Percentiles rank a stretch among this genome's conserved stretches.
phyloP scores from a whole-genome alignment of 306 rosid species.

The Abrus pulchellus region DNA sequence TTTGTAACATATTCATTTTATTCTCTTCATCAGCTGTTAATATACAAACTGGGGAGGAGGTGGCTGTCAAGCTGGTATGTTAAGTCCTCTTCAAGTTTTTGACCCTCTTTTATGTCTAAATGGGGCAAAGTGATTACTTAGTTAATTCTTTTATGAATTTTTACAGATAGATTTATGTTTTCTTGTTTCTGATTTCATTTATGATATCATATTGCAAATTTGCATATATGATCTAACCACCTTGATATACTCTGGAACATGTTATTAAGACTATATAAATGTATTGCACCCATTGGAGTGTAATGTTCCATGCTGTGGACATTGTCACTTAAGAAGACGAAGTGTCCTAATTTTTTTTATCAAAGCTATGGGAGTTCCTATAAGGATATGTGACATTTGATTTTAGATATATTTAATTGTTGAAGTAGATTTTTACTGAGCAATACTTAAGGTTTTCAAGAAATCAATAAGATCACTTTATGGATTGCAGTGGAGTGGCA shows the following conservation, averaged over 20 bases:
- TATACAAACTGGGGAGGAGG: slow-evolving; percentile 98
- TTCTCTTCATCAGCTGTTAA: slow-evolving; percentile 73
- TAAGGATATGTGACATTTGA: not conserved
- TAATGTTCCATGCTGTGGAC: slow-evolving; percentile 14
- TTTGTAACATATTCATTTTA: slow-evolving; percentile 36
- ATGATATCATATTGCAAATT: not conserved
- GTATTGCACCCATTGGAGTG: slow-evolving; percentile 17
- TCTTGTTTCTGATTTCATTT: slow-evolving; percentile 21
- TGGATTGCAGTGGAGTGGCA: slow-evolving; percentile 24
- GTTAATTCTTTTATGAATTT: slow-evolving; percentile 34
- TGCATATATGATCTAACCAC: slow-evolving; percentile 27
- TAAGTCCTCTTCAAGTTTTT: slow-evolving; percentile 28
- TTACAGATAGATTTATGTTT: slow-evolving; percentile 1
- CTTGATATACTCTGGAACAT: slow-evolving; percentile 28
- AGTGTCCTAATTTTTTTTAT: not conserved
- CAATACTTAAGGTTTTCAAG: slow-evolving; percentile 17
- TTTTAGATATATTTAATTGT: slow-evolving; percentile 33
- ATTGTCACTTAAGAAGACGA: slow-evolving; percentile 20
- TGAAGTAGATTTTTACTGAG: slow-evolving; percentile 1
- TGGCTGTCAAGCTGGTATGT: slow-evolving; percentile 97
- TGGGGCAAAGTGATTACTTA: slow-evolving; percentile 30
- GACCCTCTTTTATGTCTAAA: slow-evolving; percentile 28
- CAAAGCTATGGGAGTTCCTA: slow-evolving; percentile 13
- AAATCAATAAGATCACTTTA: slow-evolving; percentile 27
- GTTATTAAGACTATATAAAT: slow-evolving; percentile 9